Evolutionary conservation across 1,139 yeast genomes (phyloP).

Genomic region (Geotrichum phurueaensis): DNA sequence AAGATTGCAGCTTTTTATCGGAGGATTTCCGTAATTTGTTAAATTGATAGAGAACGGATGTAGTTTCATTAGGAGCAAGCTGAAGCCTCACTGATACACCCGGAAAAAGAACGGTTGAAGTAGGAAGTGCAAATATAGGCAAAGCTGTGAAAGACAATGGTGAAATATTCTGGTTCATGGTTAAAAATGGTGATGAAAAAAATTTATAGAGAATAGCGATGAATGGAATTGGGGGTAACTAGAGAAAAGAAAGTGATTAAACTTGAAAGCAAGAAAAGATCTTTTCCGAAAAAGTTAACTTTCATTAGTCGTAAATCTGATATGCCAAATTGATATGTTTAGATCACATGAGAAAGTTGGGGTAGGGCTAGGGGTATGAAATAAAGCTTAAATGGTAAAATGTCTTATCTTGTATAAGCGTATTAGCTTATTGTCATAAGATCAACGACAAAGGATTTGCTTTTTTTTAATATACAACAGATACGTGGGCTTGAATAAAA

Average conservation of each 20-base stretch:
- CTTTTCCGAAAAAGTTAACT: not conserved
- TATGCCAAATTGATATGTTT: not conserved
- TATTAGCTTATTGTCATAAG: no score
- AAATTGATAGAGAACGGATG: constrained; percentile 14
- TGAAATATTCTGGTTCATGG: not conserved
- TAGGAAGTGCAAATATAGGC: constrained; percentile 23
- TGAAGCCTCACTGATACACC: constrained; percentile 23
- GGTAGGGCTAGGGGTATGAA: no score
- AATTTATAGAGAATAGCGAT: not conserved
- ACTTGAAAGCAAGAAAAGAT: not conserved
- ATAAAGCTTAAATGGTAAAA: no score
- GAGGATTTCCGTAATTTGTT: constrained; percentile 2
- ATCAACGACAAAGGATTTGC: no score
- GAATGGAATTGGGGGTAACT: not conserved
- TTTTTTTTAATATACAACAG: no score
- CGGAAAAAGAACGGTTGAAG: constrained; percentile 24
- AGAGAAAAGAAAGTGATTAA: not conserved
- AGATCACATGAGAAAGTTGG: not conserved
- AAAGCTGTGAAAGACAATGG: constrained; percentile 2
- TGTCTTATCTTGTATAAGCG: no score
- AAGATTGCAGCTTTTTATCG: not conserved
- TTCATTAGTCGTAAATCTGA: not conserved
- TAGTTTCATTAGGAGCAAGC: constrained; percentile 18
- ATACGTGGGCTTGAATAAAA: no score
- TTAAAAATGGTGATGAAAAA: not conserved